phyloP scores from a whole-genome alignment of 306 rosid genomes.

The Cicer cuneatum region DNA sequence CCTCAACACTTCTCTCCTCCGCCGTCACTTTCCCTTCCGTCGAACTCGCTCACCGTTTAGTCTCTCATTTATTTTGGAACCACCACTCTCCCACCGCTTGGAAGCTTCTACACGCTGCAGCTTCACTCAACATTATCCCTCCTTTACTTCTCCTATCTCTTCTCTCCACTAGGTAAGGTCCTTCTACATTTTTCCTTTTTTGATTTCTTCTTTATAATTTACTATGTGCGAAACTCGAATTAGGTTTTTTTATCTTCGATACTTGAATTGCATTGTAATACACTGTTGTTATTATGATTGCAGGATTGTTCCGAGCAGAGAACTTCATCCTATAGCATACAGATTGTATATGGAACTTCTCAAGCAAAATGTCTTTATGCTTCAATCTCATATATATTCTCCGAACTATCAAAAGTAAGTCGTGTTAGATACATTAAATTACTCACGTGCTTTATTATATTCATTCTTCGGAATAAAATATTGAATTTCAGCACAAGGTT shows the following conservation, averaged over 20 bases:
- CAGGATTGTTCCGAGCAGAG: slow-evolving; percentile 80
- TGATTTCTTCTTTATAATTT: not conserved
- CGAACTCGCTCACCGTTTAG: slow-evolving; percentile 76
- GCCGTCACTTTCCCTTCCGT: slow-evolving; percentile 69
- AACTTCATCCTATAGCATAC: slow-evolving; percentile 68
- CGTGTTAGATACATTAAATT: not conserved
- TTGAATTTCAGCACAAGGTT: not conserved
- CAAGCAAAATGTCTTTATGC: slow-evolving; percentile 56
- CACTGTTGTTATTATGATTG: not conserved
- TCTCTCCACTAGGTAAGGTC: slow-evolving; percentile 79
- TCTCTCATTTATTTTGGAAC: slow-evolving; percentile 80
- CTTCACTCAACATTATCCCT: slow-evolving; percentile 62
- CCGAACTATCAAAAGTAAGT: slow-evolving; percentile 68
- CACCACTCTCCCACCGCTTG: slow-evolving; percentile 73
- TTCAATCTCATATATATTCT: slow-evolving; percentile 55
- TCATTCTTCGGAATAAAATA: not conserved
- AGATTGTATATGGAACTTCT: slow-evolving; percentile 84
- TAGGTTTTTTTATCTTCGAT: slow-evolving; percentile 16
- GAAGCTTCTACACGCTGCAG: slow-evolving; percentile 81
- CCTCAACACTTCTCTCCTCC: slow-evolving; percentile 53
- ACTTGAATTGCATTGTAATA: slow-evolving; percentile 8
- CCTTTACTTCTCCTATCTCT: slow-evolving; percentile 80
- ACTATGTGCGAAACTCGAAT: slow-evolving; percentile 4
- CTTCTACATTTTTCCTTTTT: not conserved
- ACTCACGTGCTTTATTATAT: not conserved